phyloP scores from a whole-genome alignment of 805 yeast genomes.

The Ogataea glucozyma region DNA sequence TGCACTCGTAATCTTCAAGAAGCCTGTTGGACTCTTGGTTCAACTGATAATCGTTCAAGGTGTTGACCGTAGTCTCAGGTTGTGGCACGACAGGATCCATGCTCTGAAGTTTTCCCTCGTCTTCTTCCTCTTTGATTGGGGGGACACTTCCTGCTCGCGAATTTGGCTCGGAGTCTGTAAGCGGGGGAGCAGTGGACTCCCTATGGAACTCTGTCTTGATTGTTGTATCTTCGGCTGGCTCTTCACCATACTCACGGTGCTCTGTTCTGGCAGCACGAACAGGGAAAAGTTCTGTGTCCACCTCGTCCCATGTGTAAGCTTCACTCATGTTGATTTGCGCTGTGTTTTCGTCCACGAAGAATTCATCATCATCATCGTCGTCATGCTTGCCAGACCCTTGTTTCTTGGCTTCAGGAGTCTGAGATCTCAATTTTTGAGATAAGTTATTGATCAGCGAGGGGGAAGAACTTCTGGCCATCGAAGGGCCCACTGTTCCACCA shows the following conservation, averaged over 20 bases:
- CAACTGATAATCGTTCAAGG: conserved; percentile 34
- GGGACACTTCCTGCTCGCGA: conserved; percentile 28
- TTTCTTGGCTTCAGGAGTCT: conserved; percentile 15
- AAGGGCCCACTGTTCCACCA: conserved; percentile 30
- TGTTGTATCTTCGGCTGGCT: conserved; percentile 31
- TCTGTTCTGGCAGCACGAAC: conserved; percentile 64
- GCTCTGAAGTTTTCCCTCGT: conserved; percentile 3
- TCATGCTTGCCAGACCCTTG: conserved; percentile 23
- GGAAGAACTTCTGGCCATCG: conserved; percentile 8
- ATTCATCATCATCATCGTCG: conserved; percentile 38
- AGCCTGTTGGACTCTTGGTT: conserved; percentile 38
- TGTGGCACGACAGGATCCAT: too few relatives aligned
- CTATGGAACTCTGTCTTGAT: conserved; percentile 36
- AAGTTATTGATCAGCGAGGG: conserved; percentile 21
- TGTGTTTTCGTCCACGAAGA: conserved; percentile 37
- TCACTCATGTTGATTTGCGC: conserved; percentile 64
- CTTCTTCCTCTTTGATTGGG: conserved; percentile 19
- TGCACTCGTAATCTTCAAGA: conserved; percentile 41
- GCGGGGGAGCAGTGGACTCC: conserved; percentile 24
- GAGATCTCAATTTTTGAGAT: conserved; percentile 21
- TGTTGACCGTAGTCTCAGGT: conserved; percentile 15
- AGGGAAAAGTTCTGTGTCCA: conserved; percentile 64
- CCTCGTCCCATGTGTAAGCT: conserved; percentile 52
- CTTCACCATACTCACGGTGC: conserved; percentile 39
- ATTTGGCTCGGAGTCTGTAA: conserved; percentile 22